phyloP scores from a whole-genome alignment of 257 asterid species.

The Capsicum chinense region DNA sequence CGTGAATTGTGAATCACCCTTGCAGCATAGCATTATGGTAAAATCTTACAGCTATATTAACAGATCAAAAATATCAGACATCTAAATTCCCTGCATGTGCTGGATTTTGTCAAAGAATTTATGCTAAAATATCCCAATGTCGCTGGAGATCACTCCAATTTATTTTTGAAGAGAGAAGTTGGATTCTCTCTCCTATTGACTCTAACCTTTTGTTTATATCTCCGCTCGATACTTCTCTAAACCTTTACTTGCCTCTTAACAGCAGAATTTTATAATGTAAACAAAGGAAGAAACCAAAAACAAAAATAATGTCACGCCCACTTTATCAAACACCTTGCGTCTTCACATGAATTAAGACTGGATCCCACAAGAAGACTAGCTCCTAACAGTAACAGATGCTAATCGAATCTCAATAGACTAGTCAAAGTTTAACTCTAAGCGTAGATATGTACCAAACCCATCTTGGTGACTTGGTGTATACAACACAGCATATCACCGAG shows the following conservation, averaged over 20 bases:
- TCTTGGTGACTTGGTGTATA: not conserved
- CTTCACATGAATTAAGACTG: not conserved
- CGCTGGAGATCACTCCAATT: not conserved
- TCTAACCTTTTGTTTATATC: not conserved
- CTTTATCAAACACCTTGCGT: not conserved
- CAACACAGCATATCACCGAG: not conserved
- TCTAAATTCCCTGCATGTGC: too few species aligned
- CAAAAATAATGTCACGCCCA: not conserved
- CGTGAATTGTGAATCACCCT: too few species aligned
- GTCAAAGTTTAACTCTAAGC: slow-evolving; percentile 10
- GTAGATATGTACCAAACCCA: not conserved
- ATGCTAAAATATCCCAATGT: too few species aligned
- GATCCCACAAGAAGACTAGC: slow-evolving; percentile 2
- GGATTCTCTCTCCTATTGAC: slow-evolving; percentile 6
- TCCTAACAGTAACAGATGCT: not conserved
- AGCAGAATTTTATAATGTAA: not conserved
- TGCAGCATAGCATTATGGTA: too few species aligned
- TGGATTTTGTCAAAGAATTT: too few species aligned
- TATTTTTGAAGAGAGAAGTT: slow-evolving; percentile 6
- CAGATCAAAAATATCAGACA: too few species aligned
- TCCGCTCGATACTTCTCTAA: not conserved
- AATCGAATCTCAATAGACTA: slow-evolving; percentile 5
- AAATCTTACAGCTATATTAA: too few species aligned
- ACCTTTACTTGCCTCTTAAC: slow-evolving; percentile 21
- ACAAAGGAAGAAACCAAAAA: not conserved